Base-by-base conservation (phyloP, 352 stramenopile species). In the Pythium diclinum region DNA sequence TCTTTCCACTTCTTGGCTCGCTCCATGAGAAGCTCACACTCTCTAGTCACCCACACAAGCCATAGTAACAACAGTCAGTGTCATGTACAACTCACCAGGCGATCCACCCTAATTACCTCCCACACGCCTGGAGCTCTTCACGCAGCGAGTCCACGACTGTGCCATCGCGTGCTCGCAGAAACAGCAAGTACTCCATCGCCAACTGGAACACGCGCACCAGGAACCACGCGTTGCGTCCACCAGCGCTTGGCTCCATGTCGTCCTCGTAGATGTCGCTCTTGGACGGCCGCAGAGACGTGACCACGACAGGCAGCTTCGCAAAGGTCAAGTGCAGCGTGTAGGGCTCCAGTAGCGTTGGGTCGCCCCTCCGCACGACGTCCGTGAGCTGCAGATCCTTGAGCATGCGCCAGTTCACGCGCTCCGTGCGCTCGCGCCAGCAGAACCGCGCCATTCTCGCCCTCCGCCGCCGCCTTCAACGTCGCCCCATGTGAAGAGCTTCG, bases 281-380 rank as follows among this genome's bases (percentile, higher is more conserved):
- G 32, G 13, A 34, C 3, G 54, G 55, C 25, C 19, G 16, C 19
- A 72, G 55, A 17, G 66, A 33, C 19, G 54, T 14, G 47, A 65
- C 56, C 5, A 61, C 44, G 0, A 58, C 44, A 0, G 83, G 84
- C 51, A 92, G 69, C 38, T 73, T 70, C 19, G 81, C 82, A 54
- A 92, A 92, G 23, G 84, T 92, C 67, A 91, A 40, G 32, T 92
- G 84, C 33, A 92, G 69, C 51, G 83, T 81, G 51, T 78, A 89
- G 7, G 79, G 82, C 71, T 92, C 84, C 38, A 92, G 72, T 16
- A 78, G 58, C 52, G 75, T 77, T 32, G 84, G 75, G 49, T 91
- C 79, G 0, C 84, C 82, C 23, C 71, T 69, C 3, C 71, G 67
- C 14, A 92, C 68, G 33, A 88, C 69, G 17, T 89, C 73, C 3